Conservation (phyloP, 2,329 filamentous ascomycete genomes). For the Penicillium sp. region DNA sequence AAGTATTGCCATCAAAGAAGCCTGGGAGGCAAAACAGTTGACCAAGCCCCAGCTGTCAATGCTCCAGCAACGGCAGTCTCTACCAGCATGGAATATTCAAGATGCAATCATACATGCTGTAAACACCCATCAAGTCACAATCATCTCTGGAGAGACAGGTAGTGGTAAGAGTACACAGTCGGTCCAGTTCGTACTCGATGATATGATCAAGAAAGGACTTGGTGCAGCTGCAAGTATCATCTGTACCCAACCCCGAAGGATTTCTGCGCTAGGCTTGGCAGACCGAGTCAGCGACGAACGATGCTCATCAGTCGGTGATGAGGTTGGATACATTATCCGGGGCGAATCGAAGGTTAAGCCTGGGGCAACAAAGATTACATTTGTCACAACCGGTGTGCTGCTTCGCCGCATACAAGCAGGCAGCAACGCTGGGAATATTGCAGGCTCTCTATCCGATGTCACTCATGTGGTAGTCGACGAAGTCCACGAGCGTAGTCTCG, state of each 20-base stretch:
- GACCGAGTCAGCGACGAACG: conserved; percentile 94
- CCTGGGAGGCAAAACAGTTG: conserved; percentile 73
- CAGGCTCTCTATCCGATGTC: conserved; percentile 82
- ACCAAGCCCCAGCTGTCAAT: conserved; percentile 73
- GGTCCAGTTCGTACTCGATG: conserved; percentile 93
- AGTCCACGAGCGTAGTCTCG: conserved; percentile 92
- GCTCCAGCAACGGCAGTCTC: conserved; percentile 70
- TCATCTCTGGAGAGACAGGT: conserved; percentile 95
- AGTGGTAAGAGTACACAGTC: conserved; percentile 97
- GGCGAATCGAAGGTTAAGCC: conserved; percentile 79
- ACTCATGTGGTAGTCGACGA: conserved; percentile 96
- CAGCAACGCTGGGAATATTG: conserved; percentile 78
- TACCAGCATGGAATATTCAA: conserved; percentile 87
- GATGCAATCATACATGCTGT: conserved; percentile 79
- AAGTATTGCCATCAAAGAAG: conserved; percentile 63
- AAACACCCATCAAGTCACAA: conserved; percentile 80
- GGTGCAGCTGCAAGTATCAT: conserved; percentile 85
- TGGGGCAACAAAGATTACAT: conserved; percentile 83
- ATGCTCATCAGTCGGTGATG: conserved; percentile 78
- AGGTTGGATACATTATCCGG: conserved; percentile 89
- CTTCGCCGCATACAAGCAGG: conserved; percentile 89
- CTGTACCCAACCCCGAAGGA: conserved; percentile 92
- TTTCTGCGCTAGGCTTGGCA: conserved; percentile 90
- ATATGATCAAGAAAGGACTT: conserved; percentile 76
- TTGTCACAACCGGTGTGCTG: conserved; percentile 93